Conservation (phyloP, 2,329 filamentous ascomycete genomes). For the Alternaria ethzedia region DNA sequence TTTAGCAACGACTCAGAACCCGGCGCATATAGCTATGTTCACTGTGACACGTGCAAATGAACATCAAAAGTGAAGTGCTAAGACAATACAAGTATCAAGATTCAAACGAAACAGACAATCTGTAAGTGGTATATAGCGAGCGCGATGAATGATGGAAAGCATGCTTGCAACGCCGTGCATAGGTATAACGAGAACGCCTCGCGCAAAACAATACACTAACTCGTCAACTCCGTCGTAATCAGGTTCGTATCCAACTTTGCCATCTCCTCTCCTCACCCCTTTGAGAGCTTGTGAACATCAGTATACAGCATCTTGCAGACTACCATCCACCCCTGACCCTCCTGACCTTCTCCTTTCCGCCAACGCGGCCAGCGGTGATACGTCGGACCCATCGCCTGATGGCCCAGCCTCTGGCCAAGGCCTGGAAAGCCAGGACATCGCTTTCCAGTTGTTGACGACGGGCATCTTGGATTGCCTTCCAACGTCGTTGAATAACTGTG, state of each 20-base stretch:
- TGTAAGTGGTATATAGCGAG: neutral
- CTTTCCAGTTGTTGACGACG: conserved; percentile 45
- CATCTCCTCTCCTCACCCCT: neutral
- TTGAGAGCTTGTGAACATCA: neutral
- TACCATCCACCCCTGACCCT: conserved; percentile 48
- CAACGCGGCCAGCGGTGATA: conserved; percentile 34
- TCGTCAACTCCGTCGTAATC: neutral
- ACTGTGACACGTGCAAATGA: neutral
- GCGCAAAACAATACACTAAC: neutral
- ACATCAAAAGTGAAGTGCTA: neutral
- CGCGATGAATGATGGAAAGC: neutral
- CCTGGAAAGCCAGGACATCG: conserved; percentile 52
- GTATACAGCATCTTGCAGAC: neutral
- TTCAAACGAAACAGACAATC: neutral
- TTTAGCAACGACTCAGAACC: neutral
- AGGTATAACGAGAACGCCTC: neutral
- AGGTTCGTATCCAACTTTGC: neutral
- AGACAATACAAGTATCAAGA: neutral
- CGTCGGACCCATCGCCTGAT: conserved; percentile 41
- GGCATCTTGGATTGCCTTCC: conserved; percentile 48
- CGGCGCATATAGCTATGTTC: neutral
- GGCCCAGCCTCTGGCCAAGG: conserved; percentile 51
- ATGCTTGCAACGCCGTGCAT: neutral
- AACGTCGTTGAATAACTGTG: conserved; percentile 53
- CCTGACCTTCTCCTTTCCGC: conserved; percentile 43